phyloP scores from a whole-genome alignment of 2,329 filamentous ascomycete genomes.

The Diatrype stigma region DNA sequence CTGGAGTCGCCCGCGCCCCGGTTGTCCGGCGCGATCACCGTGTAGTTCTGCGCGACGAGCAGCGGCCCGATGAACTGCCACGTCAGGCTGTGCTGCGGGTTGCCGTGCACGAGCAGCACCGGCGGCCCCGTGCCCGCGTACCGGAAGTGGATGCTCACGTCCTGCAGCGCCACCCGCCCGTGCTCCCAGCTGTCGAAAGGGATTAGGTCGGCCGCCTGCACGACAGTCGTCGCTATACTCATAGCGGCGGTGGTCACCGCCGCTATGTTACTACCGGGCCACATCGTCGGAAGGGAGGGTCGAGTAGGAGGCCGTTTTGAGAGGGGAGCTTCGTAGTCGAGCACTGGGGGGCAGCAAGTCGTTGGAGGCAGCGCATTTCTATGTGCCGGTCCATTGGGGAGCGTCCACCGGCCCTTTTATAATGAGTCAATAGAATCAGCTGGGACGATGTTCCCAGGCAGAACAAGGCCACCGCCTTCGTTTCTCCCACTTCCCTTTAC shows the following conservation, averaged over 20 bases:
- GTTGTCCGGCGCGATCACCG: constrained; percentile 39
- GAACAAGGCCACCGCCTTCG: too few relatives aligned
- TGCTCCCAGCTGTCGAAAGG: constrained; percentile 33
- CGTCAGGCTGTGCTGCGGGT: constrained; percentile 35
- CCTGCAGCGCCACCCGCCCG: constrained; percentile 29
- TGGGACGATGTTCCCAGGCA: too few relatives aligned
- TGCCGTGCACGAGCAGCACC: constrained; percentile 37
- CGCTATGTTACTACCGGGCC: neutral
- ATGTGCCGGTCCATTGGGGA: too few relatives aligned
- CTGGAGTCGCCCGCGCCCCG: constrained; percentile 38
- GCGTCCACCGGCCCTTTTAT: too few relatives aligned
- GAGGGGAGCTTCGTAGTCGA: too few relatives aligned
- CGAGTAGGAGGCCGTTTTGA: too few relatives aligned
- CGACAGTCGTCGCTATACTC: neutral
- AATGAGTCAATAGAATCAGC: too few relatives aligned
- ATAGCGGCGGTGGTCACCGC: neutral
- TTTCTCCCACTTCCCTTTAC: too few relatives aligned
- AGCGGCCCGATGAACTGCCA: constrained; percentile 34
- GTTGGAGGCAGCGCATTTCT: too few relatives aligned
- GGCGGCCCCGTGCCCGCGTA: constrained; percentile 37
- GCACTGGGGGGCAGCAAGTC: too few relatives aligned
- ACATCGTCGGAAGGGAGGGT: too few relatives aligned
- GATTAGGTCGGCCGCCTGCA: constrained; percentile 5
- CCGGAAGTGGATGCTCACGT: constrained; percentile 39
- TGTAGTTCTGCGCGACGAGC: constrained; percentile 38